A percentile compares a stretch with the other conserved stretches of the same genome.
Evolutionary conservation across 139 green algal species (phyloP).

Genomic region (Closterium sp.): DNA sequence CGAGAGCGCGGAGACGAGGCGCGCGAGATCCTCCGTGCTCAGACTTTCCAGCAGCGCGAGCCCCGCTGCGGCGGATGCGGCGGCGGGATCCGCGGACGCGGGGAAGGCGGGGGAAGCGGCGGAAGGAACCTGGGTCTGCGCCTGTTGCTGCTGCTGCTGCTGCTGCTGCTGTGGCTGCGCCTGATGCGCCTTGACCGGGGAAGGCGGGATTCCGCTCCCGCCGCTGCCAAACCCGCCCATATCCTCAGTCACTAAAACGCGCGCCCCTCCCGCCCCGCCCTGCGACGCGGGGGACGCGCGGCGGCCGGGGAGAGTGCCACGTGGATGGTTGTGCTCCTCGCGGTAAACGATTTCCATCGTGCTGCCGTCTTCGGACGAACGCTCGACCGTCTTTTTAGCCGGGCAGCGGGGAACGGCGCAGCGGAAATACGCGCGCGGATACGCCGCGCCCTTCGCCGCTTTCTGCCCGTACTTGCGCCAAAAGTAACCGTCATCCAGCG

Average conservation of each 20-base stretch:
- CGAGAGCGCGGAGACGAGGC: background rate
- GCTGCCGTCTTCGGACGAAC: background rate
- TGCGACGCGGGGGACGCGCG: background rate
- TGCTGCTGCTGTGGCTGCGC: background rate
- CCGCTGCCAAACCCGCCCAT: background rate
- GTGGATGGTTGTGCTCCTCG: conserved; percentile 38
- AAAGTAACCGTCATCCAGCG: conserved; percentile 47
- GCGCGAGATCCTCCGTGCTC: background rate
- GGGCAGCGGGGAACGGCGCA: conserved; percentile 47
- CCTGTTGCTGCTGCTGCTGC: too few species aligned
- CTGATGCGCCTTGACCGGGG: background rate
- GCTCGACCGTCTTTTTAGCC: conserved; percentile 53
- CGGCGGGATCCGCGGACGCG: background rate
- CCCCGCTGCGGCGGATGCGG: background rate
- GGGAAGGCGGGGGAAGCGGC: background rate
- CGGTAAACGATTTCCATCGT: conserved; percentile 29
- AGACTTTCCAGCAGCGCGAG: background rate
- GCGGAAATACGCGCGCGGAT: conserved; percentile 53
- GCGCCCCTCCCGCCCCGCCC: background rate
- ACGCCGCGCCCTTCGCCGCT: conserved; percentile 44
- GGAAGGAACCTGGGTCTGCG: background rate
- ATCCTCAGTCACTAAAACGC: background rate
- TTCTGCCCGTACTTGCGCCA: conserved; percentile 64
- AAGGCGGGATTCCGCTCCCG: background rate
- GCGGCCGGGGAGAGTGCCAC: background rate